These are phyloP conservation scores for Aquilaria agallochum DNA, from an alignment of 441 rosid genomes.

Conservation along the genomic window DNA sequence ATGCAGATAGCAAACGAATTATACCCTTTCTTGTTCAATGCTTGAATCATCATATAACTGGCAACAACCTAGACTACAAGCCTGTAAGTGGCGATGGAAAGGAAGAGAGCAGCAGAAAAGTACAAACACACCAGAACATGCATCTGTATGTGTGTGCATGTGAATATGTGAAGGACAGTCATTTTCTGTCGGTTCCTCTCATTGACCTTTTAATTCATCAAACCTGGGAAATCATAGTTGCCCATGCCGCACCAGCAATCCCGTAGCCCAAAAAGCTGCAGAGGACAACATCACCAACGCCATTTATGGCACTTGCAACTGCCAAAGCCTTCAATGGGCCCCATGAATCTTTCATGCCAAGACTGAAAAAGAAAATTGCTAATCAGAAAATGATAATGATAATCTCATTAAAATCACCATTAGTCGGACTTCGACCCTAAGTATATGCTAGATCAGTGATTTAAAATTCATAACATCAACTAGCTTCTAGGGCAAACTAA, in stretches of 20 bases:
- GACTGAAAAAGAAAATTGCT: slow-evolving; percentile 41
- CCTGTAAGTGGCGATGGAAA: slow-evolving; percentile 18
- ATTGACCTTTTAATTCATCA: slow-evolving; percentile 14
- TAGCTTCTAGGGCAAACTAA: too few relatives aligned
- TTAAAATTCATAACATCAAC: too few relatives aligned
- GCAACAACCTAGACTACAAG: slow-evolving; percentile 65
- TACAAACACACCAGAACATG: background rate
- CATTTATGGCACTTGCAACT: slow-evolving; percentile 70
- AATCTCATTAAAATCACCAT: too few relatives aligned
- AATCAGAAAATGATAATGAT: slow-evolving; percentile 8
- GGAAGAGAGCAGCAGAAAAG: background rate
- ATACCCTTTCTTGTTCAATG: slow-evolving; percentile 75
- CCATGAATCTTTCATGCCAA: slow-evolving; percentile 95
- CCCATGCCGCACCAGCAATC: slow-evolving; percentile 98
- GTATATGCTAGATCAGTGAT: too few relatives aligned
- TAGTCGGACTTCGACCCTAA: too few relatives aligned
- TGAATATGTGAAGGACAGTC: too few relatives aligned
- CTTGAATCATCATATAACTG: slow-evolving; percentile 82
- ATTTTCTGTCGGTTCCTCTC: too few relatives aligned
- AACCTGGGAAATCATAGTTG: slow-evolving; percentile 91
- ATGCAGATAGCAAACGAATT: slow-evolving; percentile 53
- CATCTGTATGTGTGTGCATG: background rate
- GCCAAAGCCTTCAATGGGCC: slow-evolving; percentile 90
- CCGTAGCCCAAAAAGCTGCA: slow-evolving; percentile 81
- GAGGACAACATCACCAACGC: slow-evolving; percentile 69